These are phyloP conservation scores for Monosporascus ibericus DNA, from an alignment of 2,329 filamentous ascomycete genomes.

Conservation along the genomic window DNA sequence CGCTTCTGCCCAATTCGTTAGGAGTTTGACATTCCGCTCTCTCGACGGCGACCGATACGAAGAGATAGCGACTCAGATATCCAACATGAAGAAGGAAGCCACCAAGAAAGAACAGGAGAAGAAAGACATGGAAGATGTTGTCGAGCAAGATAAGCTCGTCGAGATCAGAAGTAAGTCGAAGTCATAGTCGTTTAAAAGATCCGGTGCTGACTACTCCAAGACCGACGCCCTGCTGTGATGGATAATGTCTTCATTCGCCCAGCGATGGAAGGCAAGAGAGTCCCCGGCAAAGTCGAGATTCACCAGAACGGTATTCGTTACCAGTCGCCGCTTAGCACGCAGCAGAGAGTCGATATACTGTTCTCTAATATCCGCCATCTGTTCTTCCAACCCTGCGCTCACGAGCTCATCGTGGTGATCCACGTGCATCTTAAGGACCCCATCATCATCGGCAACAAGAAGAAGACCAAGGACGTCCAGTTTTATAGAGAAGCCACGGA, in stretches of 20 bases:
- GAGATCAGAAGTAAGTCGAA: conserved; percentile 75
- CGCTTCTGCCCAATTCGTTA: conserved; percentile 87
- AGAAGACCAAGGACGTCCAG: conserved; percentile 98
- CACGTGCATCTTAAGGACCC: conserved; percentile 97
- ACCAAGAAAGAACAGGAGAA: conserved; percentile 94
- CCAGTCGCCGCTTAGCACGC: conserved; percentile 70
- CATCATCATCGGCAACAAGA: conserved; percentile 93
- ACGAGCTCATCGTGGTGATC: conserved; percentile 95
- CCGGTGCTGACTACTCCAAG: conserved; percentile 45
- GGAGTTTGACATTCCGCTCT: conserved; percentile 91
- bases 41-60: conserved; percentile 83
- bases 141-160: conserved; percentile 95
- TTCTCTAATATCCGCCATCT: conserved; percentile 98
- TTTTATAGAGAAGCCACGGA: conserved; percentile 98
- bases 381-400: conserved; percentile 96
- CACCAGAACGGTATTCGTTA: conserved; percentile 99
- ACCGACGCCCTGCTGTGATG: conserved; percentile 82
- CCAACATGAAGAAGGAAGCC: conserved; percentile 89
- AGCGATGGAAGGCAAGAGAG: conserved; percentile 92
- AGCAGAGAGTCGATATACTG: conserved; percentile 83
- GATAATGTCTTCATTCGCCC: conserved; percentile 95
- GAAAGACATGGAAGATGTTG: conserved; percentile 98
- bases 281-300: conserved; percentile 92
- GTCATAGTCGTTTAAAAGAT: background rate
- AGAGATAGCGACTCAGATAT: conserved; percentile 87